Evolutionary conservation across 2,329 filamentous ascomycete species (phyloP).

Genomic region (Drechslera avenae): DNA sequence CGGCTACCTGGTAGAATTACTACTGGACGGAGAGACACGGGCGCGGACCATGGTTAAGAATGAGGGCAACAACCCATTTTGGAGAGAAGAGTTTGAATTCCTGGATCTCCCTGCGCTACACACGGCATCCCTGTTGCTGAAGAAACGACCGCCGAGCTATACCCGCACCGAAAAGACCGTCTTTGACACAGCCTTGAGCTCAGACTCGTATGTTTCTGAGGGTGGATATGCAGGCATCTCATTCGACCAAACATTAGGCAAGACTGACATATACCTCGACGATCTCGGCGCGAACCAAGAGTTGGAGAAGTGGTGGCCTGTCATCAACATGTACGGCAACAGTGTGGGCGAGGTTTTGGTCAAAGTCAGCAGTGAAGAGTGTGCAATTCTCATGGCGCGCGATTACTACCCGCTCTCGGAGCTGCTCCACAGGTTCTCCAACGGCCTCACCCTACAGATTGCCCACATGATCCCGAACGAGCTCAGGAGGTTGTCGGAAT

Average conservation of each 20-base stretch:
- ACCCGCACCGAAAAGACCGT: constrained; percentile 43
- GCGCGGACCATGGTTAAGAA: constrained; percentile 74
- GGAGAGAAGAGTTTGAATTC: constrained; percentile 82
- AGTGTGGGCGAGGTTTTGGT: constrained; percentile 82
- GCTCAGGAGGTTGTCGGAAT: constrained; percentile 79
- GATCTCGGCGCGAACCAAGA: constrained; percentile 78
- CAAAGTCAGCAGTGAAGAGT: constrained; percentile 82
- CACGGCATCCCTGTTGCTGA: constrained; percentile 72
- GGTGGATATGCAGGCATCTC: constrained; percentile 54
- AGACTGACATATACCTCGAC: constrained; percentile 81
- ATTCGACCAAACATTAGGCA: constrained; percentile 63
- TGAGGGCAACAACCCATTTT: constrained; percentile 76
- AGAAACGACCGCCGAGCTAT: constrained; percentile 59
- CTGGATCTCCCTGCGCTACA: constrained; percentile 73
- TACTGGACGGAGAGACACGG: constrained; percentile 78
- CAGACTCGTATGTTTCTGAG: constrained; percentile 45
- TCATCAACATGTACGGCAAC: constrained; percentile 76
- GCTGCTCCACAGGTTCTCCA: constrained; percentile 81
- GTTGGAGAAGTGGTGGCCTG: constrained; percentile 82
- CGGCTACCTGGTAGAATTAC: constrained; percentile 79
- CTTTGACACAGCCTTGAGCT: constrained; percentile 41
- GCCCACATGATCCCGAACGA: constrained; percentile 77
- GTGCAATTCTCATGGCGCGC: constrained; percentile 82
- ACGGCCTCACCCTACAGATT: constrained; percentile 83
- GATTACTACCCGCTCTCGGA: constrained; percentile 86